These are phyloP conservation scores for Neofusicoccum laricinum DNA, from an alignment of 2,329 filamentous ascomycete species.

Conservation along the genomic window DNA sequence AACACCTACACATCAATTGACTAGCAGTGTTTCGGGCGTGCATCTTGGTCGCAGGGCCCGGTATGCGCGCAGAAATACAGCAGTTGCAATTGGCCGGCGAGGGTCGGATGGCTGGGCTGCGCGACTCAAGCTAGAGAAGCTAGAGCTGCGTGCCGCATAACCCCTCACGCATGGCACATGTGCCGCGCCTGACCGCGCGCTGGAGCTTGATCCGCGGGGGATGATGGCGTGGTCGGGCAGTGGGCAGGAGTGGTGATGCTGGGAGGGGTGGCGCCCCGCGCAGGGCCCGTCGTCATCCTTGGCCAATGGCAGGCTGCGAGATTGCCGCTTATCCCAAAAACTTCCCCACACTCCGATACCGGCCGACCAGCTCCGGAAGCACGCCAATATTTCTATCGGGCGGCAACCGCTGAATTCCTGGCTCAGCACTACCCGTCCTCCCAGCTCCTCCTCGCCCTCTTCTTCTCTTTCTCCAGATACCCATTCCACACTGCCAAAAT, in stretches of 20 bases:
- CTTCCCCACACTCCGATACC: constrained; percentile 14
- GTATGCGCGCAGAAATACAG: neutral
- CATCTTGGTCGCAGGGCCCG: neutral
- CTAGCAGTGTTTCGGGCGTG: neutral
- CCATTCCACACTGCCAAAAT: constrained; percentile 51
- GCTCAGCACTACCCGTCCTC: neutral
- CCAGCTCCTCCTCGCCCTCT: neutral
- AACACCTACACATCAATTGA: neutral
- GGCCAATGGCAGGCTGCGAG: constrained; percentile 10
- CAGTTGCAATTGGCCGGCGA: neutral
- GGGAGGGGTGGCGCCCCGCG: neutral
- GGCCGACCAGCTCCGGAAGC: neutral
- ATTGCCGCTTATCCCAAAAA: constrained; percentile 14
- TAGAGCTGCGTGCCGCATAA: neutral
- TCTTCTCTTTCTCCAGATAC: constrained; percentile 21
- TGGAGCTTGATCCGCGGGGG: neutral
- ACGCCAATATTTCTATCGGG: constrained; percentile 15
- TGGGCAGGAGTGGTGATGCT: neutral
- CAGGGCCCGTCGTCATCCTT: neutral
- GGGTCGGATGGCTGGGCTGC: neutral
- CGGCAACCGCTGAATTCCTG: neutral
- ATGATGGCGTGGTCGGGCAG: neutral
- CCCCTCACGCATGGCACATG: neutral
- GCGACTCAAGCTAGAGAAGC: neutral
- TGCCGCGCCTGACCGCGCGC: neutral